A percentile compares a stretch with the other conserved stretches of the same genome.
Conservation (phyloP, 805 yeast species). For the Kodamaea hsintzibuensis region DNA sequence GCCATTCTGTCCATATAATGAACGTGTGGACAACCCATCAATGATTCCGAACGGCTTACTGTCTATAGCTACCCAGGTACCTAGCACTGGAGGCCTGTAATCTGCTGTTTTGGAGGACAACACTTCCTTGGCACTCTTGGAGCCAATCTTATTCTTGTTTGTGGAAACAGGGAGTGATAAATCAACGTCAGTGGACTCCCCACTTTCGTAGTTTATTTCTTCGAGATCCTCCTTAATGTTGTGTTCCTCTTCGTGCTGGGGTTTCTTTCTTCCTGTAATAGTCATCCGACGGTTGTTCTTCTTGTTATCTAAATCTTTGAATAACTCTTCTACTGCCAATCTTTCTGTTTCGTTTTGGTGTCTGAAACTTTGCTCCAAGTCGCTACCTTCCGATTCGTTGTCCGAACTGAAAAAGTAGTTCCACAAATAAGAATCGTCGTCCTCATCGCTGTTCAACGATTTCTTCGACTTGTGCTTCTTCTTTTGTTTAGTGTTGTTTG, state of each 20-base stretch:
- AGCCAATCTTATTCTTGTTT: slow-evolving; percentile 53
- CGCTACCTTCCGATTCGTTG: slow-evolving; percentile 28
- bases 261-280: slow-evolving; percentile 4
- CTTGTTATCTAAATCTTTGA: slow-evolving; percentile 24
- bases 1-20: slow-evolving; percentile 37
- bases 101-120: slow-evolving; percentile 84
- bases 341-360: slow-evolving; percentile 23
- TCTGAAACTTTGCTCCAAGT: slow-evolving; percentile 18
- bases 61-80: slow-evolving; percentile 83
- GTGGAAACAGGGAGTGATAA: slow-evolving; percentile 62
- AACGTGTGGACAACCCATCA: slow-evolving; percentile 90
- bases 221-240: slow-evolving; percentile 1
- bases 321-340: slow-evolving; percentile 22
- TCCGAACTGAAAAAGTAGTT: slow-evolving; percentile 64
- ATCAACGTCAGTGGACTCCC: slow-evolving; percentile 95
- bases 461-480: slow-evolving; percentile 14
- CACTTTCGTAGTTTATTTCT: slow-evolving; percentile 49
- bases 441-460: slow-evolving; percentile 38
- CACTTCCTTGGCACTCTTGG: slow-evolving; percentile 88
- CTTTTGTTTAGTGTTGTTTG: slow-evolving; percentile 2
- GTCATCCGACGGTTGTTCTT: slow-evolving; percentile 6
- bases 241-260: slow-evolving; percentile 18
- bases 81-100: slow-evolving; percentile 87
- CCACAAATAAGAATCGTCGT: slow-evolving; percentile 73
- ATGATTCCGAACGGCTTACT: slow-evolving; percentile 89